Conservation (phyloP, 2,329 filamentous ascomycete genomes). For the Metarhizium robertsii region DNA sequence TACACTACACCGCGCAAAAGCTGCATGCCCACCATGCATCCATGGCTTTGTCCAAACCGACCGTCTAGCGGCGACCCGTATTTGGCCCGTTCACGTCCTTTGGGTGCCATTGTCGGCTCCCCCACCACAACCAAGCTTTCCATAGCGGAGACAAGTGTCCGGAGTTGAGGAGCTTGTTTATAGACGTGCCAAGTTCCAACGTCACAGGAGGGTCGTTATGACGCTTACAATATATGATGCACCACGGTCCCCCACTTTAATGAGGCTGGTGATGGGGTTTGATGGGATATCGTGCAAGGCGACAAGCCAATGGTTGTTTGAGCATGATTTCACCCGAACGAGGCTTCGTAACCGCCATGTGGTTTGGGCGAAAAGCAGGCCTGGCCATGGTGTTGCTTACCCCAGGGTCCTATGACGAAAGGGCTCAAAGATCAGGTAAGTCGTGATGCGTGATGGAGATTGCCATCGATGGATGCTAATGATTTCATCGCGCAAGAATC, state of each 20-base stretch:
- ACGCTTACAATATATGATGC: constrained; percentile 1
- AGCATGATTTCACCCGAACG: not conserved
- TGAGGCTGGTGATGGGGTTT: not conserved
- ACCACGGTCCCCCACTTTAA: constrained; percentile 3
- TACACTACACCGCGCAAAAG: too few relatives aligned
- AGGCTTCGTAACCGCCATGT: not conserved
- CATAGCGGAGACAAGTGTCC: constrained; percentile 1
- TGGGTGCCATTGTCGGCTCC: not conserved
- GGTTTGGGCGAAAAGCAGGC: not conserved
- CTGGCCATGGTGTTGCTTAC: not conserved
- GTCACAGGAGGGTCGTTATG: constrained; percentile 6
- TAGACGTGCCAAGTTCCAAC: not conserved
- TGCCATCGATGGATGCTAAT: not conserved
- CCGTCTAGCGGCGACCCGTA: not conserved
- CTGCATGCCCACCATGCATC: too few relatives aligned
- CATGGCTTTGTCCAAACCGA: too few relatives aligned
- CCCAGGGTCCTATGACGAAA: constrained; percentile 6
- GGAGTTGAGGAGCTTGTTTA: not conserved
- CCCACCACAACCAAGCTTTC: not conserved
- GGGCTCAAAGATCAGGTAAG: not conserved
- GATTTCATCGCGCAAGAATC: constrained; percentile 1
- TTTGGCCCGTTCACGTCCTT: not conserved
- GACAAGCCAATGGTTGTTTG: constrained; percentile 1
- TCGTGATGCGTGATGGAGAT: not conserved
- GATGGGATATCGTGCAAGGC: not conserved